phyloP scores from a whole-genome alignment of 2,329 filamentous ascomycete species.

The Diplodia seriata region DNA sequence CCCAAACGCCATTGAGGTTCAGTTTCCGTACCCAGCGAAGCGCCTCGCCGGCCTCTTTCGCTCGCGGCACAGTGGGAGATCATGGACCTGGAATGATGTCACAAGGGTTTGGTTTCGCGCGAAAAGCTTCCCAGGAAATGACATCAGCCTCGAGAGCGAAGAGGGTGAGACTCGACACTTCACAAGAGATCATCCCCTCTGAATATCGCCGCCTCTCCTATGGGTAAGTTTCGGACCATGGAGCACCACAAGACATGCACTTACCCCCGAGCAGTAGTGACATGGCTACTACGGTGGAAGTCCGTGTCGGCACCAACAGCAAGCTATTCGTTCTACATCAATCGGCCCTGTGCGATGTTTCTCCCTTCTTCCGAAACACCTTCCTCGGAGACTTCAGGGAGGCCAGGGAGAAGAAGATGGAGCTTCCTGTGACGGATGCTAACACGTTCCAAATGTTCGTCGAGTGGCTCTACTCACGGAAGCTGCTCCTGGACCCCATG shows the following conservation, averaged over 20 bases:
- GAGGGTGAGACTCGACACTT: not conserved
- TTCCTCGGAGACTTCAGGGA: conserved; percentile 5
- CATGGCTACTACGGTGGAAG: not conserved
- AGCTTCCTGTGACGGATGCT: not conserved
- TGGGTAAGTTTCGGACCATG: not conserved
- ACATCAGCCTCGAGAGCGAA: not conserved
- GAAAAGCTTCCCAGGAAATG: no score
- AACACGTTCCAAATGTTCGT: conserved; percentile 5
- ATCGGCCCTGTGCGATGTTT: not conserved
- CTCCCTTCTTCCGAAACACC: conserved; percentile 9
- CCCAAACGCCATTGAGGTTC: not conserved
- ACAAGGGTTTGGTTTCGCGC: no score
- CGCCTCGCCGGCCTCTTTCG: not conserved
- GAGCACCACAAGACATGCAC: not conserved
- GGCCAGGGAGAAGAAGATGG: conserved; percentile 3
- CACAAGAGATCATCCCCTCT: not conserved
- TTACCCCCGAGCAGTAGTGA: conserved; percentile 3
- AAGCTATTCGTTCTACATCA: conserved; percentile 1
- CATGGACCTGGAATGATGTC: not conserved
- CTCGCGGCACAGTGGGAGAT: not conserved
- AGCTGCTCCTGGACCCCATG: not conserved
- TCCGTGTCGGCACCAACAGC: not conserved
- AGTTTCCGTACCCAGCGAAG: not conserved
- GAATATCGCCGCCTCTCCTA: conserved; percentile 9
- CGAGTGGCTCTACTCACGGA: conserved; percentile 17